phyloP scores from a whole-genome alignment of 1,284 basidiomycete species.

The Rhodofomes roseus region DNA sequence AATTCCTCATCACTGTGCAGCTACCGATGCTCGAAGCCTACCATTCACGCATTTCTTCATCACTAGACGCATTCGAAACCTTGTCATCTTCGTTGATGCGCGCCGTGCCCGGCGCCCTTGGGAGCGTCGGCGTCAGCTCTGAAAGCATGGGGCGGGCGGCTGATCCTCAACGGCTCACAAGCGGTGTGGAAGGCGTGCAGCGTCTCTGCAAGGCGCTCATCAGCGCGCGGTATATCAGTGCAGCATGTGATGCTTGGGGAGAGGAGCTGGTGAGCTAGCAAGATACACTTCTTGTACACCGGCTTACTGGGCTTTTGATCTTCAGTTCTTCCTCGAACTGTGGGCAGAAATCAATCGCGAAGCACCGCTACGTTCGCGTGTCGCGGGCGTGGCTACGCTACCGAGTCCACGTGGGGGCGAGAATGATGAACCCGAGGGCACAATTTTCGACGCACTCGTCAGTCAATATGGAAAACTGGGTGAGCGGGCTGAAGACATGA shows the following conservation, averaged over 20 bases:
- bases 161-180: constrained; percentile 62
- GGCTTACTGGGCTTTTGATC: neutral
- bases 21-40: constrained; percentile 82
- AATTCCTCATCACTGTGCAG: constrained; percentile 84
- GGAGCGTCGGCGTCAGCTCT: constrained; percentile 37
- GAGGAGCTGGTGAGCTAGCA: constrained; percentile 71
- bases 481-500: constrained; percentile 78
- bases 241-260: constrained; percentile 74
- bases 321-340: constrained; percentile 85
- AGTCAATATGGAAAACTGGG: constrained; percentile 58
- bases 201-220: constrained; percentile 80
- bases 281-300: neutral
- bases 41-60: constrained; percentile 72
- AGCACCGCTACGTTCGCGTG: constrained; percentile 49
- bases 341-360: constrained; percentile 73
- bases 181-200: constrained; percentile 76
- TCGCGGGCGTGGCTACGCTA: constrained; percentile 44
- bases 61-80: constrained; percentile 91
- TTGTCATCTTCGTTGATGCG: constrained; percentile 85
- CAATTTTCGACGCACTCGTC: constrained; percentile 77
- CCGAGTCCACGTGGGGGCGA: constrained; percentile 40
- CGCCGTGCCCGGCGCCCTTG: constrained; percentile 85
- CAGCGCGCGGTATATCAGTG: constrained; percentile 69
- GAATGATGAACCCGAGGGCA: constrained; percentile 46
- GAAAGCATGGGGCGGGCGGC: constrained; percentile 29